Evolutionary conservation across 495 filamentous ascomycete species (phyloP).

Genomic region (Usnea hakonensis): DNA sequence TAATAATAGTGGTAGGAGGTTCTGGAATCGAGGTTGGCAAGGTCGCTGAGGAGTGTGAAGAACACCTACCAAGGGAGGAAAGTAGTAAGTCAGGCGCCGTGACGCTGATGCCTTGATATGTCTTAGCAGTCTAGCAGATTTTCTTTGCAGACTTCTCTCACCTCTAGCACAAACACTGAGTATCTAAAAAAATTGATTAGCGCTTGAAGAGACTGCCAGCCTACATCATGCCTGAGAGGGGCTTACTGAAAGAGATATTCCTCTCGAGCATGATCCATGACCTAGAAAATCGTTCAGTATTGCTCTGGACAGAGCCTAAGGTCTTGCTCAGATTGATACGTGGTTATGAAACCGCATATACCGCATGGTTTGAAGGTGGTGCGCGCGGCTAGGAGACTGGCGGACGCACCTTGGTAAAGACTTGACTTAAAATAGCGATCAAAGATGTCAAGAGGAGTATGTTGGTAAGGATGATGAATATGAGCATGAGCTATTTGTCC

Average conservation of each 20-base stretch:
- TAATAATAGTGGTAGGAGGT: slow-evolving; percentile 73
- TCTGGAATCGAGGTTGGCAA: slow-evolving; percentile 38
- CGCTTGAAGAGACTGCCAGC: not conserved
- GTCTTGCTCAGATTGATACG: not conserved
- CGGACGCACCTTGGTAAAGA: slow-evolving; percentile 67
- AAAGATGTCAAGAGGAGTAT: slow-evolving; percentile 86
- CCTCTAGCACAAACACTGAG: slow-evolving; percentile 67
- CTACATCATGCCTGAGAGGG: slow-evolving; percentile 19
- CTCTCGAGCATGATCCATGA: slow-evolving; percentile 55
- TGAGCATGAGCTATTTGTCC: slow-evolving; percentile 38
- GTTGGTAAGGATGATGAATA: slow-evolving; percentile 82
- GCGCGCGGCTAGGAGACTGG: slow-evolving; percentile 6
- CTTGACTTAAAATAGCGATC: slow-evolving; percentile 87
- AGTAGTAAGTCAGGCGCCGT: slow-evolving; percentile 73
- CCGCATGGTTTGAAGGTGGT: slow-evolving; percentile 31
- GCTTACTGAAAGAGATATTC: slow-evolving; percentile 78
- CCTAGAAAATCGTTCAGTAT: slow-evolving; percentile 35
- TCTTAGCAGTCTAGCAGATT: not conserved
- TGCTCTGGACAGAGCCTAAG: slow-evolving; percentile 3
- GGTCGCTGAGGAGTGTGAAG: not conserved
- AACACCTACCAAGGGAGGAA: slow-evolving; percentile 51
- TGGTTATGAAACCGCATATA: slow-evolving; percentile 12
- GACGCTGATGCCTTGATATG: slow-evolving; percentile 54
- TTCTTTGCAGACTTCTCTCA: slow-evolving; percentile 12
- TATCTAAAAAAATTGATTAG: slow-evolving; percentile 32